Conservation (phyloP, 2,329 filamentous ascomycete genomes). For the Stemphylium beticola region DNA sequence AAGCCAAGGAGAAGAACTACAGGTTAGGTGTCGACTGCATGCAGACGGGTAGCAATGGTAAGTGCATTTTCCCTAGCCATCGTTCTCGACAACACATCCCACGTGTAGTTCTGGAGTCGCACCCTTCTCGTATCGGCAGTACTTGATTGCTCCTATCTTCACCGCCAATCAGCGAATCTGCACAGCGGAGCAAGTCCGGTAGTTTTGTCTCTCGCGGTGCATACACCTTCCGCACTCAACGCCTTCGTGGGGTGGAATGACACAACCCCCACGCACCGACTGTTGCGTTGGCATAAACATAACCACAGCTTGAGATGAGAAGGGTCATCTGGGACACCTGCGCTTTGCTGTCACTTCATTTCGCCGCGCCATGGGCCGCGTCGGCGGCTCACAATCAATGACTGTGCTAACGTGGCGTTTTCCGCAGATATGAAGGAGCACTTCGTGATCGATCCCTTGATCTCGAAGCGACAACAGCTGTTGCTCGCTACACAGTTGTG, state of each 20-base stretch:
- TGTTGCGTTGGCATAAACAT: slow-evolving; percentile 18
- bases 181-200: slow-evolving; percentile 10
- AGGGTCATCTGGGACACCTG: slow-evolving; percentile 15
- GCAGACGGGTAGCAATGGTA: slow-evolving; percentile 86
- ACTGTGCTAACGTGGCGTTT: slow-evolving; percentile 34
- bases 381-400: slow-evolving; percentile 17
- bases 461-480: slow-evolving; percentile 97
- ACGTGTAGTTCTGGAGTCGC: neutral
- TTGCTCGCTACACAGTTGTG: slow-evolving; percentile 96
- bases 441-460: slow-evolving; percentile 97
- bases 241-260: slow-evolving; percentile 28
- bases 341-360: slow-evolving; percentile 13
- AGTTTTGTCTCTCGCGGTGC: slow-evolving; percentile 28
- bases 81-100: slow-evolving; percentile 5
- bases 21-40: slow-evolving; percentile 96
- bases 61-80: slow-evolving; percentile 36
- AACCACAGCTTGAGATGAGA: slow-evolving; percentile 17
- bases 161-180: slow-evolving; percentile 22
- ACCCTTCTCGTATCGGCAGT: neutral
- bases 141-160: slow-evolving; percentile 17
- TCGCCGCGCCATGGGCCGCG: slow-evolving; percentile 6
- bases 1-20: slow-evolving; percentile 83
- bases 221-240: slow-evolving; percentile 18
- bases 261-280: slow-evolving; percentile 28
- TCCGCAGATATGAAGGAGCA: slow-evolving; percentile 87